Conservation (phyloP, 306 rosid genomes). For the Datisca glomerata region DNA sequence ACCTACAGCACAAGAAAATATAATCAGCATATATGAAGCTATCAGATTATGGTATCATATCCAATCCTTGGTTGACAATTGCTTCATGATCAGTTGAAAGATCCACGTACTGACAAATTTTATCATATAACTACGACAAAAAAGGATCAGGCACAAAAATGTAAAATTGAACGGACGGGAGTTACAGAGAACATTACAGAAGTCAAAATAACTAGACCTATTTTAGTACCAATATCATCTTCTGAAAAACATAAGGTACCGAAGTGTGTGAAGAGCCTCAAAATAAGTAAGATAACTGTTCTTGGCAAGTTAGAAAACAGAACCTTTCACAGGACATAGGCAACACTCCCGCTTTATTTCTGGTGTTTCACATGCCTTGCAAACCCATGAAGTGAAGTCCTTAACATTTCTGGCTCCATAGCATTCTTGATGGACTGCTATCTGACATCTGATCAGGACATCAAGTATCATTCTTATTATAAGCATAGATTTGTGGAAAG, state of each 20-base stretch:
- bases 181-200: too few species aligned
- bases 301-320: neutral
- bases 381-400: conserved; percentile 96
- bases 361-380: conserved; percentile 95
- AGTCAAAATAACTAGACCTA: too few species aligned
- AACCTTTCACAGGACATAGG: conserved; percentile 96
- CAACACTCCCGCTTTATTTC: conserved; percentile 86
- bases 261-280: too few species aligned
- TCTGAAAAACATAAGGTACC: too few species aligned
- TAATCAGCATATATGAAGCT: conserved; percentile 13
- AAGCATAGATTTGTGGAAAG: too few species aligned
- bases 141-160: too few species aligned
- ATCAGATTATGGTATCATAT: conserved; percentile 1
- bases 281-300: too few species aligned
- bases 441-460: conserved; percentile 81
- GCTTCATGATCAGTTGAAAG: conserved; percentile 4
- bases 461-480: neutral
- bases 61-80: conserved; percentile 9
- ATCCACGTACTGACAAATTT: too few species aligned
- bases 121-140: too few species aligned
- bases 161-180: too few species aligned
- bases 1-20: conserved; percentile 36
- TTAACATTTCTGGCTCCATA: conserved; percentile 90
- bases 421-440: conserved; percentile 99
- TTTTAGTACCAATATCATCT: too few species aligned